These are phyloP conservation scores for Trichosporon coremiiforme DNA, from an alignment of 1,284 basidiomycete genomes.

Conservation along the genomic window DNA sequence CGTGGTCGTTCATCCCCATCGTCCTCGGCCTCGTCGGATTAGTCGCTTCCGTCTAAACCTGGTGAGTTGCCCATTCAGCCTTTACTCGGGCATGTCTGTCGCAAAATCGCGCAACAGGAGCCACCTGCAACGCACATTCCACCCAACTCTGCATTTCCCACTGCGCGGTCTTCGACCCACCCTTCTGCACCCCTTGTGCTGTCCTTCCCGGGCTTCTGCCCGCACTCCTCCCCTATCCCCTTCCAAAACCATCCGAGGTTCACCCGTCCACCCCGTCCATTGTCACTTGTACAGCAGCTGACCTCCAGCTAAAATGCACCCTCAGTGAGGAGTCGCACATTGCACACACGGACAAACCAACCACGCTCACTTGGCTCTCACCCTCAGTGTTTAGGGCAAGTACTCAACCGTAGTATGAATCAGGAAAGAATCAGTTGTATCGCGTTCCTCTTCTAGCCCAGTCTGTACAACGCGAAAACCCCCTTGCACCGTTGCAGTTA, in stretches of 20 bases:
- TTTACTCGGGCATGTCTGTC: neutral
- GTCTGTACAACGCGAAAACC: too few relatives aligned
- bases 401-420: neutral
- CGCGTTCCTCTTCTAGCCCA: neutral
- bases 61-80: neutral
- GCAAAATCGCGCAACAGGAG: too few relatives aligned
- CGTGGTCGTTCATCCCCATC: slow-evolving; percentile 15
- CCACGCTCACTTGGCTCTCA: neutral
- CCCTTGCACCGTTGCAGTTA: too few relatives aligned
- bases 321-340: neutral
- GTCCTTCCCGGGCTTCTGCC: neutral
- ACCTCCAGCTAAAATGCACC: neutral
- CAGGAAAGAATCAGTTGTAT: slow-evolving; percentile 3
- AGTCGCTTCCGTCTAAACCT: neutral
- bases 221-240: neutral
- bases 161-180: neutral
- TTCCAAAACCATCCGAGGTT: neutral
- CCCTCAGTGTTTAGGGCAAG: neutral
- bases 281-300: neutral
- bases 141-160: neutral
- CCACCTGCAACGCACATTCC: neutral
- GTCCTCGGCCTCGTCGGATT: slow-evolving; percentile 16
- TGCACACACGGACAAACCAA: neutral
- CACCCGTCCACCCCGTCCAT: neutral
- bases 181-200: neutral